Base-by-base conservation (phyloP, 2,329 filamentous ascomycete genomes). In the Paraphoma chrysanthemicola region DNA sequence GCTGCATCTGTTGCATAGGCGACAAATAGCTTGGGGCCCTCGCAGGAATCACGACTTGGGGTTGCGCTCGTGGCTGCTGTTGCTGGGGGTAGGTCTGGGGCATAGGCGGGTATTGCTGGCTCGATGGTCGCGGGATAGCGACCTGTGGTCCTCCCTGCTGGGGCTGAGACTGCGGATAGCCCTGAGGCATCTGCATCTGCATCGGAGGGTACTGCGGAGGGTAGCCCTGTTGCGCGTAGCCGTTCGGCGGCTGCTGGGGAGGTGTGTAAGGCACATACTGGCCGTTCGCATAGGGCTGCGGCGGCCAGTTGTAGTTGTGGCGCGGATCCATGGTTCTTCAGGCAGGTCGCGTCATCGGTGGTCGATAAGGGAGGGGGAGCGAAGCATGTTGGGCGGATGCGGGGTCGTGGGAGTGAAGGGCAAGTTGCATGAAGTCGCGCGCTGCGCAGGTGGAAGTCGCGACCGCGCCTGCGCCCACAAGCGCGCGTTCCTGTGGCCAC, bases 261-360 rank as follows among this genome's bases (percentile, higher is more conserved):
- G 67, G 66, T 50, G 59, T 55, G 61, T 75, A 73, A 30, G 68
- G 64, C 31, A 48, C 56, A 59, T 75, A 72, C 54, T 74, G 71
- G 53, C 62, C 62, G 54, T 69, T 70, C 4, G 62, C 48, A 47
- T 71, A 70, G 51, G 55, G 64, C 62, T 67, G 71, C 45, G 68
- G 70, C 48, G 68, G 69, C 66, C 70, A 74, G 63, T 72, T 70
- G 52, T 71, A 73, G 62, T 71, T 70, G 53, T 72, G 72, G n/a
- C 69, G 68, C 6, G 72, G 71, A 47, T 76, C 71, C 73, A 76
- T 77, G 44, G 44, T 44, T 16, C 14, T 51, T 46, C 18, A 12
- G 31, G 42, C 17, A 28, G 46, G 49, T 43, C 1, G 33, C 9
- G 51, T 67, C 65, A 69, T 66, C 62, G 56, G 36, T 48, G 50